Conservation (phyloP, 2,329 filamentous ascomycete species). For the Trichophyton benhamiae region DNA sequence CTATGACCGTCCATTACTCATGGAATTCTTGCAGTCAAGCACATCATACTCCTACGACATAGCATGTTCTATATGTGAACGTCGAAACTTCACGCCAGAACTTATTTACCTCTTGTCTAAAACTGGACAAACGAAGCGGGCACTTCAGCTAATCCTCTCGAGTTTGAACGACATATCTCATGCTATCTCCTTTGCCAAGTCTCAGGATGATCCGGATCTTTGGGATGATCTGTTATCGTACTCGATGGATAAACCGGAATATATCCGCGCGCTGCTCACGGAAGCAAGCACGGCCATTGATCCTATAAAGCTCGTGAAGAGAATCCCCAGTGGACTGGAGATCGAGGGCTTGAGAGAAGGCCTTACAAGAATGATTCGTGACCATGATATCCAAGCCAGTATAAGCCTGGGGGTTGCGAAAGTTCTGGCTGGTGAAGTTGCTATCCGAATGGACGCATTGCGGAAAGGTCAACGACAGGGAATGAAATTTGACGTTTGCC, state of each 20-base stretch:
- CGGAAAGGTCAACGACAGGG: conserved; percentile 68
- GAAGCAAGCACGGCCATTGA: conserved; percentile 91
- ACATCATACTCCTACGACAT: conserved; percentile 79
- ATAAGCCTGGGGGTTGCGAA: conserved; percentile 82
- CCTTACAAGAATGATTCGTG: conserved; percentile 78
- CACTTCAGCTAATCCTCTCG: conserved; percentile 84
- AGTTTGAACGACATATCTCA: conserved; percentile 82
- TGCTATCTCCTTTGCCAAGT: conserved; percentile 87
- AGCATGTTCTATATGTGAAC: conserved; percentile 62
- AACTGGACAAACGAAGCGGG: conserved; percentile 84
- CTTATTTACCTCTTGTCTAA: conserved; percentile 94
- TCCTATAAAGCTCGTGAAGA: conserved; percentile 74
- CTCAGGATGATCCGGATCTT: conserved; percentile 79
- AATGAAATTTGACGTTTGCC: conserved; percentile 71
- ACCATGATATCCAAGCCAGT: conserved; percentile 88
- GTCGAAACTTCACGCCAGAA: conserved; percentile 70
- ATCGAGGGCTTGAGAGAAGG: conserved; percentile 84
- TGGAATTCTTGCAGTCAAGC: conserved; percentile 75
- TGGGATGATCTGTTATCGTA: conserved; percentile 94
- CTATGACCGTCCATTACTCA: conserved; percentile 66
- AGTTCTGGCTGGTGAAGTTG: conserved; percentile 78
- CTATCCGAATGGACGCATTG: conserved; percentile 66
- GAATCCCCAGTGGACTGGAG: conserved; percentile 85
- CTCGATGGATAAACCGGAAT: conserved; percentile 92
- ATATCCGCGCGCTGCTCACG: conserved; percentile 82